Evolutionary conservation across 805 yeast genomes (phyloP), one percentile per base, ranked within the genome.

Genomic region (Yarrowia alimentaria): DNA sequence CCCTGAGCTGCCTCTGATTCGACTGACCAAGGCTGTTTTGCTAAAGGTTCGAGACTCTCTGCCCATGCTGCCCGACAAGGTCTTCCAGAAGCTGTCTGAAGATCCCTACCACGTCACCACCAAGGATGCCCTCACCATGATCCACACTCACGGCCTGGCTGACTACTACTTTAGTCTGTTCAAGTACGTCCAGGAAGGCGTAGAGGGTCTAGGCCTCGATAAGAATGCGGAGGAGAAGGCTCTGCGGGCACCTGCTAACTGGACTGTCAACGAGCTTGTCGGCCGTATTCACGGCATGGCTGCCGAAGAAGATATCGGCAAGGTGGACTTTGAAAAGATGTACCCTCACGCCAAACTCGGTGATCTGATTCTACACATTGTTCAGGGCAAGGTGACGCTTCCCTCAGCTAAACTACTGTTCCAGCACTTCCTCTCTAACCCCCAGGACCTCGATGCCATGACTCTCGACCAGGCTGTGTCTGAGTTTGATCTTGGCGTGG

Each of bases 191-290:
- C 40, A 35, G 1, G 6, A 8, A 29, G 13, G 17, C 6, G 7
- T 29, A 29, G 16, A 29, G 40, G 51, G 57, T 10, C n/a, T n/a
- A n/a, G n/a, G n/a, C n/a, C n/a, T n/a, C n/a, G 33, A 60, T 53
- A 7, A 56, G 56, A 51, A 61, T 61, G 12, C 59, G 63, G 7
- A 78, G 71, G 25, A 14, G 17, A 40, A 40, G 20, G 53, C 55
- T 69, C 31, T 80, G 79, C 33, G 31, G 21, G 37, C 22, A 21
- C 35, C 50, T 2, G 79, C 81, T 21, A 86, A 84, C 61, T 91
- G 96, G 95, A 64, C 88, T 7, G 78, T 87, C 6, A 90, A 91
- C 66, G 90, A 87, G 56, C 68, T 88, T 31, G 60, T 87, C 13
- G 96, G 97, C 0, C 16, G 34, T 14, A 29, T 32, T 9, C 20